phyloP scores from a whole-genome alignment of 345 rosid species.

The Sonneratia caseolaris region DNA sequence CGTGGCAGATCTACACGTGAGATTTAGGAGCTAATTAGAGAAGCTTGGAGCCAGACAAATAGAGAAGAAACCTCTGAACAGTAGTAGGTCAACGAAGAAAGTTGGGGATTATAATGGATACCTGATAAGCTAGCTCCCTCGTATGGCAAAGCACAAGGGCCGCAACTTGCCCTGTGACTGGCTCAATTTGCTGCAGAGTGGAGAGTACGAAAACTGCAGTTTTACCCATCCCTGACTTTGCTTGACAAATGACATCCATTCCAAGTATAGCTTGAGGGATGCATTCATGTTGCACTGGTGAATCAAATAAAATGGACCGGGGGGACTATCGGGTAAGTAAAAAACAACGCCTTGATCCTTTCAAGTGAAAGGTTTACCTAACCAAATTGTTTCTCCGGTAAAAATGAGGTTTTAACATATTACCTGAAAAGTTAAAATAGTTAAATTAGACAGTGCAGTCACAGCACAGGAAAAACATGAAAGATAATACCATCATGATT shows the following conservation, averaged over 20 bases:
- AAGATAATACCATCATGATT: background rate
- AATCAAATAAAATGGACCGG: slow-evolving; percentile 71
- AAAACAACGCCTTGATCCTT: slow-evolving; percentile 56
- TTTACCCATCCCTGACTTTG: slow-evolving; percentile 99
- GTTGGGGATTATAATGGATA: slow-evolving; percentile 6
- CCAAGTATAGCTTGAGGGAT: slow-evolving; percentile 99
- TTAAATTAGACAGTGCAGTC: slow-evolving; percentile 12
- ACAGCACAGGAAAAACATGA: background rate
- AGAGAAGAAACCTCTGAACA: background rate
- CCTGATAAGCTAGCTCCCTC: slow-evolving; percentile 98
- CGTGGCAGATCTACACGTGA: slow-evolving; percentile 64
- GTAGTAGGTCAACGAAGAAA: background rate
- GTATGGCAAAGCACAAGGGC: slow-evolving; percentile 93
- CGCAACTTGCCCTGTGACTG: slow-evolving; percentile 78
- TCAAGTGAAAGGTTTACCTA: slow-evolving; percentile 50
- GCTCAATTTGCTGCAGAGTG: slow-evolving; percentile 85
- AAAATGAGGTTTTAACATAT: slow-evolving; percentile 39
- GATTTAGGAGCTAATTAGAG: slow-evolving; percentile 2
- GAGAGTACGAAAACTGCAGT: slow-evolving; percentile 95
- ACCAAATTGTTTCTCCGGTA: slow-evolving; percentile 53
- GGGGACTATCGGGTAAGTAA: slow-evolving; percentile 73
- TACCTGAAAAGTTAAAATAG: slow-evolving; percentile 38
- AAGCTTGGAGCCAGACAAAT: background rate
- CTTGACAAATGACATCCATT: slow-evolving; percentile 99
- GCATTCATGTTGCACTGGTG: slow-evolving; percentile 98